Conservation (phyloP, 164 flowering plant species). For the Saururus chinensis region DNA sequence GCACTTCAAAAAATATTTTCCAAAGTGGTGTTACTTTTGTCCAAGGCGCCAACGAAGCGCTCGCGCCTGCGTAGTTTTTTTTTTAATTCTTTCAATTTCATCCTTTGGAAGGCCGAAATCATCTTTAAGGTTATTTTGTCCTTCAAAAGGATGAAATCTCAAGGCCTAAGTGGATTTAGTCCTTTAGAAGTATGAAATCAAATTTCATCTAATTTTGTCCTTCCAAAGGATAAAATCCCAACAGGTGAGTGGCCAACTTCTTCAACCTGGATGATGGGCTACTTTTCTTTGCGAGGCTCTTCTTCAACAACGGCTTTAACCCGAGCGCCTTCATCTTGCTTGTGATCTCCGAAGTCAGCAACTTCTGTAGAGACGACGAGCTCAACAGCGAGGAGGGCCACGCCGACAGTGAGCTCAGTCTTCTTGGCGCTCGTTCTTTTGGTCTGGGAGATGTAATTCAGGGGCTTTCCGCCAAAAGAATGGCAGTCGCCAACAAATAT, state of each 20-base stretch:
- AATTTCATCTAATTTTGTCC: no score
- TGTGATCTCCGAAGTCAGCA: constrained; percentile 57
- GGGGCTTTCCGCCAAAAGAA: constrained; percentile 59
- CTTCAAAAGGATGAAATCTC: no score
- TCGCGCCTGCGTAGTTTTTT: no score
- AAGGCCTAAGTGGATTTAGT: no score
- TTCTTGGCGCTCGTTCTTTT: constrained; percentile 6
- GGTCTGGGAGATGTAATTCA: constrained; percentile 33
- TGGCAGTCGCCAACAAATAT: constrained; percentile 69
- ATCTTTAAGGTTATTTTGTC: no score
- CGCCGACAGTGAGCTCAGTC: constrained; percentile 13
- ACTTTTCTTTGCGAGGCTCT: constrained; percentile 15
- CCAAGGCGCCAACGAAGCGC: no score
- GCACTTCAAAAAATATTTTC: no score
- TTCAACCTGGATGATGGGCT: constrained; percentile 20
- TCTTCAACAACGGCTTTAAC: constrained; percentile 20
- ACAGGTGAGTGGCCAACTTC: constrained; percentile 42
- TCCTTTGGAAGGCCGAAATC: no score
- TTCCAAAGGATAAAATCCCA: no score
- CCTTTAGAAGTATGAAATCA: no score
- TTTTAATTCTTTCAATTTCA: no score
- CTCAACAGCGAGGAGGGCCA: constrained; percentile 8
- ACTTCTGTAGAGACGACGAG: constrained; percentile 41
- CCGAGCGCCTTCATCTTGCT: constrained; percentile 79
- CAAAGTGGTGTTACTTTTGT: no score